These are phyloP conservation scores for Cladosporium sp. DNA, from an alignment of 2,329 filamentous ascomycete species.

Conservation along the genomic window DNA sequence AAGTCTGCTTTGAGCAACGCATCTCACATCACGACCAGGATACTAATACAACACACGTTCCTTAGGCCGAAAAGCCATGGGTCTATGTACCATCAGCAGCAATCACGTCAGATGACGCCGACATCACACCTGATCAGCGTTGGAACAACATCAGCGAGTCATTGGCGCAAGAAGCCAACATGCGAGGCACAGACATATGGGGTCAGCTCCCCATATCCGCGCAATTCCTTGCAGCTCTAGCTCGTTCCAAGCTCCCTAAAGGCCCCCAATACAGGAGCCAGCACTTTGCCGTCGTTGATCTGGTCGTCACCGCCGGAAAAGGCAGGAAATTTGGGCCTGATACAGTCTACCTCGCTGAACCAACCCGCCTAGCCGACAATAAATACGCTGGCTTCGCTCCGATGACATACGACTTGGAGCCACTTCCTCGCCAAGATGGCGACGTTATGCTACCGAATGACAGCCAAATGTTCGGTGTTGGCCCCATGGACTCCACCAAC, in stretches of 20 bases:
- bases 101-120: not conserved
- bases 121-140: conserved; percentile 31
- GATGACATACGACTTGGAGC: not conserved
- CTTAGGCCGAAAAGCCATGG: conserved; percentile 47
- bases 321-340: conserved; percentile 33
- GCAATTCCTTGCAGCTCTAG: conserved; percentile 43
- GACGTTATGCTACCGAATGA: not conserved
- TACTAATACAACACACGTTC: not conserved
- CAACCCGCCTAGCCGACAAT: conserved; percentile 27
- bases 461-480: not conserved
- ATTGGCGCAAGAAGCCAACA: conserved; percentile 35
- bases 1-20: not conserved
- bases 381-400: not conserved
- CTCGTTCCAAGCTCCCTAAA: conserved; percentile 42
- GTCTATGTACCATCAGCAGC: conserved; percentile 34
- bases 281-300: conserved; percentile 36
- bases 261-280: conserved; percentile 32
- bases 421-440: not conserved
- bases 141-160: conserved; percentile 40
- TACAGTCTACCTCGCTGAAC: conserved; percentile 27
- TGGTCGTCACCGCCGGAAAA: conserved; percentile 33
- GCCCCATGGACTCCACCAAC: not conserved
- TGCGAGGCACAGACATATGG: conserved; percentile 38
- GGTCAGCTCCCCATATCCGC: conserved; percentile 41
- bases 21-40: not conserved